Percentiles rank a stretch among this genome's conserved stretches.
Evolutionary conservation across 2,329 filamentous ascomycete genomes (phyloP).

Genomic region (Penicillium verrucosum): DNA sequence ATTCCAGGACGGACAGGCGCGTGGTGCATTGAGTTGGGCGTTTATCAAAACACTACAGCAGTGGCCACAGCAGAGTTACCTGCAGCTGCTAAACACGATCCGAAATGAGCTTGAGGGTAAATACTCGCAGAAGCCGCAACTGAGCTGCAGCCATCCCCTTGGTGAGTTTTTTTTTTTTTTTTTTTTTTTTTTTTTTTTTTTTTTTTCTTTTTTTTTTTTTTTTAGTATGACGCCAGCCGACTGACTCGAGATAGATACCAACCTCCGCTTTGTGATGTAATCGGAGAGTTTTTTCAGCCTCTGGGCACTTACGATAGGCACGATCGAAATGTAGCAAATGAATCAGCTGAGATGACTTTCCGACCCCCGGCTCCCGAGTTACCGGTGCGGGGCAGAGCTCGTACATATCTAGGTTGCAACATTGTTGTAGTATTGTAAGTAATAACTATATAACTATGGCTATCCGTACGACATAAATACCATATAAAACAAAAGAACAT

Average conservation of each 20-base stretch:
- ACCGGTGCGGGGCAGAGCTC: not conserved
- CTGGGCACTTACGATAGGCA: not conserved
- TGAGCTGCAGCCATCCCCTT: conserved; percentile 93
- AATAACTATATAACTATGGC: not conserved
- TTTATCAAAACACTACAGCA: conserved; percentile 87
- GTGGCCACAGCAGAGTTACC: conserved; percentile 90
- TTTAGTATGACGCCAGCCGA: conserved; percentile 2
- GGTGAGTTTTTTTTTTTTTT: conserved; percentile 63
- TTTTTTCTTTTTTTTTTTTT: conserved; percentile 40
- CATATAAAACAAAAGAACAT: not conserved
- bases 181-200: conserved; percentile 36
- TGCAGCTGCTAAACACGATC: conserved; percentile 89
- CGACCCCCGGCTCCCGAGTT: not conserved
- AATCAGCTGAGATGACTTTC: not conserved
- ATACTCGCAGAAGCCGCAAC: conserved; percentile 92
- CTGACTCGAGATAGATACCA: conserved; percentile 51
- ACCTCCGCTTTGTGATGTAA: conserved; percentile 66
- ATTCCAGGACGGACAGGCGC: conserved; percentile 81
- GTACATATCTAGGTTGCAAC: not conserved
- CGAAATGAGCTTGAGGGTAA: conserved; percentile 81
- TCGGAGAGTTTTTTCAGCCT: not conserved
- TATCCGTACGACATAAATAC: not conserved
- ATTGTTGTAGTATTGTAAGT: not conserved
- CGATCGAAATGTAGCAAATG: conserved; percentile 4
- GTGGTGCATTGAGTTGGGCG: conserved; percentile 95